Evolutionary conservation across 257 asterid species (phyloP).

Genomic region (Avicennia marina): DNA sequence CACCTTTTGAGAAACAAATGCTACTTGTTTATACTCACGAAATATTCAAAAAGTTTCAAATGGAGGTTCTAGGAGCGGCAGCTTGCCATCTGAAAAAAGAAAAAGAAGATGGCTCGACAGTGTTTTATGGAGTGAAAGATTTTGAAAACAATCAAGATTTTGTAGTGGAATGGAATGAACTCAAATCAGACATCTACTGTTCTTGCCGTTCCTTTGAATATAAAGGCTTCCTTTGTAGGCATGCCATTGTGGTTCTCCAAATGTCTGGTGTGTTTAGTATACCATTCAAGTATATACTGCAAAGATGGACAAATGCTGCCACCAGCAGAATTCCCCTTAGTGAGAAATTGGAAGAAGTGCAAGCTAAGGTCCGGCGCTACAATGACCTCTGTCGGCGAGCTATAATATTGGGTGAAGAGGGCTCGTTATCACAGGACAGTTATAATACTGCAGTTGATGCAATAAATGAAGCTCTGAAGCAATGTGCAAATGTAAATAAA

Average conservation of each 20-base stretch:
- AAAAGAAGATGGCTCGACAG: conserved; percentile 48
- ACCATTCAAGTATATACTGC: conserved; percentile 68
- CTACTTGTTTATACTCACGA: conserved; percentile 65
- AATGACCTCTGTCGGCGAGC: conserved; percentile 89
- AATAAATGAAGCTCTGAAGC: conserved; percentile 60
- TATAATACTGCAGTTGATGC: conserved; percentile 59
- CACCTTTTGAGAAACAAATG: conserved; percentile 92
- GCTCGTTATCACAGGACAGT: conserved; percentile 80
- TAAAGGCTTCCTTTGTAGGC: conserved; percentile 87
- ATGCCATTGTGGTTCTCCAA: conserved; percentile 89
- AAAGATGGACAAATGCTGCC: conserved; percentile 95
- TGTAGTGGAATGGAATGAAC: conserved; percentile 67
- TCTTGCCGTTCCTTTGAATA: conserved; percentile 71
- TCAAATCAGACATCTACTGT: conserved; percentile 50
- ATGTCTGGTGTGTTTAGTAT: conserved; percentile 87
- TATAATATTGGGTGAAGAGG: conserved; percentile 92
- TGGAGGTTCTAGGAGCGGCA: conserved; percentile 83
- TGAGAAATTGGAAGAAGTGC: conserved; percentile 73
- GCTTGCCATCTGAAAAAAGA: conserved; percentile 90
- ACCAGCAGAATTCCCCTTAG: conserved; percentile 56
- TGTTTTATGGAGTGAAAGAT: conserved; percentile 62
- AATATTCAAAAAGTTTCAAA: conserved; percentile 81
- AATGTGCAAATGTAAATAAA: conserved; percentile 35
- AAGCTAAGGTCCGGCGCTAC: conserved; percentile 71
- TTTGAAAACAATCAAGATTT: conserved; percentile 57